Base-by-base conservation (phyloP, 1,139 yeast genomes). In the Pichia sp. region DNA sequence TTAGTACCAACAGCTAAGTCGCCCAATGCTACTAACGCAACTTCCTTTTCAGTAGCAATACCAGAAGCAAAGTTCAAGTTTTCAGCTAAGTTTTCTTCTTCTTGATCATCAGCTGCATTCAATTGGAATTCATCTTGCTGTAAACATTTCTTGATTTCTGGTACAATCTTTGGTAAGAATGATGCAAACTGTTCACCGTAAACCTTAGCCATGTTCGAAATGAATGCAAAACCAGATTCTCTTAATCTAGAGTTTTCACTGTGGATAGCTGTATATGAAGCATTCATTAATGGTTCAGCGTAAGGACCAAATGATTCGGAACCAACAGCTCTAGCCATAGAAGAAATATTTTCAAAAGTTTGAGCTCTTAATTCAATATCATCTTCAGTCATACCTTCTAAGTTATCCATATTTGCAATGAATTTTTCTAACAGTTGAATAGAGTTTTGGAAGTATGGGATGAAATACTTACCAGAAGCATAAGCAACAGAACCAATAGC, bases 401-500 rank as follows among this genome's bases (percentile, higher is more conserved):
- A 70, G 39, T 52, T 48, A 38, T 79, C 76, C 56, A 79, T 76
- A 56, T 78, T 75, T 48, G 73, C 71, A 55, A 91, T 77, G 60
- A 79, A 88, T 44, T 89, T 91, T 63, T 84, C 94, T 53, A 91
- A 73, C 50, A 74, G 76, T 59, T 80, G 77, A 53, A 91, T 77
- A 39, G 96, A 84, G 50, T 78, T 75, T 59, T 79, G 76, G 64
- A 89, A 89, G 69, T 72, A 91, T 47, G 97, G 97, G 49, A 74
- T 69, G 65, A 85, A 91, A 32, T 83, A 74, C 56, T 81, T 81
- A 63, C 96, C 96, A 40, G 95, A 79, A 42, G 98, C 95, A 57
- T 82, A 88, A 31, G 98, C 98, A 47, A 96, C 86, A 31, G 97
- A 88, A 43, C 97, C 97, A 59, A 91, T 84, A 30, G 97, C 96